Base-by-base conservation (phyloP, 2,329 filamentous ascomycete genomes). In the Cladophialophora carrionii region DNA sequence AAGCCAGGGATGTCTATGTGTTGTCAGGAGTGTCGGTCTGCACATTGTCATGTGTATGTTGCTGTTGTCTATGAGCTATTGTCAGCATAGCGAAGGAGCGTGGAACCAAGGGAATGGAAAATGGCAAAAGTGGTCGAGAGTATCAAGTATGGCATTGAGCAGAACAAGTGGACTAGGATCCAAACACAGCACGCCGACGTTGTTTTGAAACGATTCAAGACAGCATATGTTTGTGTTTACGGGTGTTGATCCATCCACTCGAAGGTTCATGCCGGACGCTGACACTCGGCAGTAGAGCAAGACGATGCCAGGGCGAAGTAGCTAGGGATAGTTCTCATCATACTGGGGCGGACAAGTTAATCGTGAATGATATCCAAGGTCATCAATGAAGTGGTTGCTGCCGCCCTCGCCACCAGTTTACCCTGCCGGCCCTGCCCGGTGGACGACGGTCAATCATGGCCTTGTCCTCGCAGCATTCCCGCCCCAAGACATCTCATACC, bases 71-170 rank as follows among this genome's bases (percentile, higher is more conserved):
- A 48, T 48, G 59, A 65, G 67, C 56, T 65, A 64, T 67, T 67
- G 67, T 62, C 67, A 57, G 67, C 67, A 69, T 69, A 65, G 67
- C 67, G 64, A 49, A 60, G 29, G 57, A 60, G 57, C 57, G 57
- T 60, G 57, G 57, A 52, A 60, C 57, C 57, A 60, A 60, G 26
- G 57, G 57, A 52, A 60, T 20, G 57, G 57, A 51, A 58, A 58
- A 48, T 34, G 31, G 52, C 57, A 60, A 60, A 60, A 60, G 57
- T 53, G 31, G 57, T 60, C 29, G 57, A 53, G 34, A 26, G 48
- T 53, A 60, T 53, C 46, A 49, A 60, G 29, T 61, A 62, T 61
- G 52, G 52, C 46, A 59, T 55, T 34, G 48, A 61, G 54, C 31
- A 61, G 48, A 57, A 53, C 57, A 20, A 51, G 24, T 32, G 46